Evolutionary conservation across 176 grass and related monocot species (phyloP).

Genomic region (Areca catechu): DNA sequence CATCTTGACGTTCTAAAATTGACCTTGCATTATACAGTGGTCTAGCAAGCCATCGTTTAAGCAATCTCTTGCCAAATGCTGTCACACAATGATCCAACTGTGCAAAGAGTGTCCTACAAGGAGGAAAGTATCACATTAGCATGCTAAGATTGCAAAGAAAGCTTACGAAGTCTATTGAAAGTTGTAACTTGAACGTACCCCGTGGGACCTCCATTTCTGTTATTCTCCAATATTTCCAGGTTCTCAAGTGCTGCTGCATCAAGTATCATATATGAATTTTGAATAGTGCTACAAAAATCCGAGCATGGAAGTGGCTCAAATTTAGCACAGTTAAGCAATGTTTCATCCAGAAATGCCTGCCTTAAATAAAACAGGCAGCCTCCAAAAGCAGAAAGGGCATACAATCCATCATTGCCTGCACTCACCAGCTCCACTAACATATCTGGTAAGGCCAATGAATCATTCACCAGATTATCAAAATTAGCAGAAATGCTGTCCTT

Average conservation of each 20-base stretch:
- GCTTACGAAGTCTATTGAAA: not conserved
- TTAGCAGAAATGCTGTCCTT: slow-evolving; percentile 16
- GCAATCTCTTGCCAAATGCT: slow-evolving; percentile 80
- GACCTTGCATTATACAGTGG: slow-evolving; percentile 55
- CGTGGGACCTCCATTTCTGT: slow-evolving; percentile 44
- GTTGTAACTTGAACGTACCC: slow-evolving; percentile 62
- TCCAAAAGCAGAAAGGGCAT: slow-evolving; percentile 86
- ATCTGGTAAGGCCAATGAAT: slow-evolving; percentile 28
- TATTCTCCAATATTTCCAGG: slow-evolving; percentile 86
- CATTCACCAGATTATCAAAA: slow-evolving; percentile 12
- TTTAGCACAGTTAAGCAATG: slow-evolving; percentile 67
- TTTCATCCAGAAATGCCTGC: slow-evolving; percentile 71
- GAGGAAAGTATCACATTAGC: slow-evolving; percentile 11
- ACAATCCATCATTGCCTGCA: slow-evolving; percentile 47
- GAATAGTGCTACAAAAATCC: slow-evolving; percentile 26
- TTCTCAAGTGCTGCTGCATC: slow-evolving; percentile 94
- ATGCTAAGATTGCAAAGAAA: not conserved
- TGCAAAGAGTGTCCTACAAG: slow-evolving; percentile 78
- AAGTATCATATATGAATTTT: slow-evolving; percentile 74
- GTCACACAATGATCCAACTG: slow-evolving; percentile 95
- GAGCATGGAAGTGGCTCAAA: slow-evolving; percentile 70
- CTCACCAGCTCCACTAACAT: slow-evolving; percentile 51
- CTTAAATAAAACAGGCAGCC: slow-evolving; percentile 93
- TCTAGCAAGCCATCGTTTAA: slow-evolving; percentile 83
- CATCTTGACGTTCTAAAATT: slow-evolving; percentile 75